These are phyloP conservation scores for Metarhizium humberi DNA, from an alignment of 2,329 filamentous ascomycete genomes.

Conservation along the genomic window DNA sequence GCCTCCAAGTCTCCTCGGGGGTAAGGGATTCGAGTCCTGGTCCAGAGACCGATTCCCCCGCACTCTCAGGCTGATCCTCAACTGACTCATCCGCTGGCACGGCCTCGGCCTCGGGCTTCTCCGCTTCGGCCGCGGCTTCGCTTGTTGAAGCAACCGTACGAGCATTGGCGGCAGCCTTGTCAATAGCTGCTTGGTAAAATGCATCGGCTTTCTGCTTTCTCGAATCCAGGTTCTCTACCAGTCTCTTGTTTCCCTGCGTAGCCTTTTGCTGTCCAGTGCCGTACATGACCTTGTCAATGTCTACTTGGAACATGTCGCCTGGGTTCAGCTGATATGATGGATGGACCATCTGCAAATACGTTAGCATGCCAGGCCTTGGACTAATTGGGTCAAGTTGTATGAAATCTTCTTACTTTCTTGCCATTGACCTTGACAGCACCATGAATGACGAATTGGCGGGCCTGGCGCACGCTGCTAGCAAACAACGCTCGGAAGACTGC, in stretches of 20 bases:
- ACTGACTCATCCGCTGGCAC: not conserved
- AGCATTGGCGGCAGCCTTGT: conserved; percentile 5
- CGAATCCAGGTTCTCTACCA: conserved; percentile 17
- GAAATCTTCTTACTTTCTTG: conserved; percentile 58
- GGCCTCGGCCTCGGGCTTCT: conserved; percentile 3
- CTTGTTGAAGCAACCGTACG: conserved; percentile 7
- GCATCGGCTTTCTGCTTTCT: conserved; percentile 18
- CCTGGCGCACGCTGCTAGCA: conserved; percentile 85
- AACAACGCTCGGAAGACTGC: conserved; percentile 91
- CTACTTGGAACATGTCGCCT: conserved; percentile 96
- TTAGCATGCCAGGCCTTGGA: not conserved
- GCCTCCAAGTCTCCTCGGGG: conserved; percentile 14
- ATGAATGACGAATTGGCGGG: conserved; percentile 88
- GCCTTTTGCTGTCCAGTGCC: conserved; percentile 72
- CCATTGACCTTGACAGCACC: conserved; percentile 94
- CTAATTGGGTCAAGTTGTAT: not conserved
- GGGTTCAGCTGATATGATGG: conserved; percentile 93
- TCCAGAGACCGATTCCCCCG: not conserved
- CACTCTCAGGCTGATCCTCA: not conserved
- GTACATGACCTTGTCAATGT: conserved; percentile 77
- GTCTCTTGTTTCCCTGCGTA: conserved; percentile 12
- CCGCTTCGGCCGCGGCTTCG: conserved; percentile 10
- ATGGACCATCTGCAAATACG: conserved; percentile 65
- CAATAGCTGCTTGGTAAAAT: conserved; percentile 11
- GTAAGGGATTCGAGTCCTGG: conserved; percentile 10